Evolutionary conservation across 2,329 filamentous ascomycete species (phyloP).

Genomic region (Colletotrichum trifolii): DNA sequence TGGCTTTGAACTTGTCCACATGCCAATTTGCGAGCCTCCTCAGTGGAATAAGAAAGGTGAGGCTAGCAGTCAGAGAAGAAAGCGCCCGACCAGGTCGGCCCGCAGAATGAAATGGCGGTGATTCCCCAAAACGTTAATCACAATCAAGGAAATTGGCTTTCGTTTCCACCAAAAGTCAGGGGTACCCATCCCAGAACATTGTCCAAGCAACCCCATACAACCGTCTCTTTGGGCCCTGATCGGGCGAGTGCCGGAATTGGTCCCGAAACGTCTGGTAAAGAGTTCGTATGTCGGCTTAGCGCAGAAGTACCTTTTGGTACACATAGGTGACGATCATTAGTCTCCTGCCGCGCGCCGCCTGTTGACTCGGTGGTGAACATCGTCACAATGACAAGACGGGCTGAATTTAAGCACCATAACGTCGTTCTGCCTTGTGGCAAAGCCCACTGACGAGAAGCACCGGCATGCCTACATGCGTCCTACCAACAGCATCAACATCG

Average conservation of each 20-base stretch:
- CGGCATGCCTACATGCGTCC: no score
- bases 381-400: constrained; percentile 5
- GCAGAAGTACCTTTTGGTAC: constrained; percentile 27
- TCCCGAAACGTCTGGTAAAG: constrained; percentile 36
- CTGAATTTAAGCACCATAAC: no score
- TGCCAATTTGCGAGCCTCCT: constrained; percentile 25
- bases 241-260: constrained; percentile 37
- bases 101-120: constrained; percentile 37
- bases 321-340: not conserved
- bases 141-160: constrained; percentile 38
- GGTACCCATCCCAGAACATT: constrained; percentile 29
- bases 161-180: constrained; percentile 32
- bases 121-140: constrained; percentile 32
- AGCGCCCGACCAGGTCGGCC: constrained; percentile 23
- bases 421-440: no score
- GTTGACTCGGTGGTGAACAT: not conserved
- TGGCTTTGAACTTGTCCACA: constrained; percentile 14
- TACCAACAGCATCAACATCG: no score
- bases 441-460: no score
- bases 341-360: not conserved
- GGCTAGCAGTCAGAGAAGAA: not conserved
- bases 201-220: constrained; percentile 36
- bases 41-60: constrained; percentile 30
- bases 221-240: constrained; percentile 36
- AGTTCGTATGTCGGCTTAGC: constrained; percentile 21